Evolutionary conservation across 2,329 filamentous ascomycete species (phyloP).

Genomic region (Fusarium haematococcum): DNA sequence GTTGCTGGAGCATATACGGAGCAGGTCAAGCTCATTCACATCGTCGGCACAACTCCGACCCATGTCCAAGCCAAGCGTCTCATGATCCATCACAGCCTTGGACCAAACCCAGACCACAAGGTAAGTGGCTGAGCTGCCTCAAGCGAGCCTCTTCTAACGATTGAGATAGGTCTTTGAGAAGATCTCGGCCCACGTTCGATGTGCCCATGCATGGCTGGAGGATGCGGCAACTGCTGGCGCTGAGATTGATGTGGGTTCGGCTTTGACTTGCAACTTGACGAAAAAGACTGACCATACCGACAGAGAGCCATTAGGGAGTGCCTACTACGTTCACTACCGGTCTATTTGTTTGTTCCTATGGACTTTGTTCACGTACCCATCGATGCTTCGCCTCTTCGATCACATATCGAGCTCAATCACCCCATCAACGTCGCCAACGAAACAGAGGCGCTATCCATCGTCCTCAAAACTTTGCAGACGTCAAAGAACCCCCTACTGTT

Average conservation of each 20-base stretch:
- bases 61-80: conserved; percentile 12
- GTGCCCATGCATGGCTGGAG: conserved; percentile 19
- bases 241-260: conserved; percentile 17
- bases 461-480: background rate
- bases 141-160: background rate
- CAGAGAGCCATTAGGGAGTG: conserved; percentile 15
- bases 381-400: background rate
- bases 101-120: conserved; percentile 15
- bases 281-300: background rate
- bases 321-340: conserved; percentile 6
- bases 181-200: conserved; percentile 11
- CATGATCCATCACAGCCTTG: conserved; percentile 20
- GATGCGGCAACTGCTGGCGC: conserved; percentile 1
- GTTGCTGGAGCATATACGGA: conserved; percentile 21
- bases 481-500: background rate
- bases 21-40: conserved; percentile 22
- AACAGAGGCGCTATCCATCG: background rate
- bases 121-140: background rate
- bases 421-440: background rate
- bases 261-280: background rate
- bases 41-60: conserved; percentile 19
- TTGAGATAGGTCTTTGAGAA: conserved; percentile 8
- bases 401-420: background rate
- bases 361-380: conserved; percentile 16
- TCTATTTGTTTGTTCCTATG: conserved; percentile 24